These are phyloP conservation scores for Suhomyces sp. DNA, from an alignment of 805 yeast species.

Conservation along the genomic window DNA sequence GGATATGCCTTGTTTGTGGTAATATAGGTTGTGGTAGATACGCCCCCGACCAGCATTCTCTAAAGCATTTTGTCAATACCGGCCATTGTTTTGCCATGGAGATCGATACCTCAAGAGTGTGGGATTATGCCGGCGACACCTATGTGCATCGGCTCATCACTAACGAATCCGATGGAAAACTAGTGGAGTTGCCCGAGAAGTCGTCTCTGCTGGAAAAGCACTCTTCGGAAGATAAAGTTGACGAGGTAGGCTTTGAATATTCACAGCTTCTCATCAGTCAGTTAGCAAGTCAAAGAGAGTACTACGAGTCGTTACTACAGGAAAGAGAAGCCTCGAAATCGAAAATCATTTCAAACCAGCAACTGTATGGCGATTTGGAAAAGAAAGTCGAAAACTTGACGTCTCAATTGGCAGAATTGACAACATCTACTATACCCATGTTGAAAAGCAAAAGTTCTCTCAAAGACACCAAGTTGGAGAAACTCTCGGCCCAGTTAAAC, in stretches of 20 bases:
- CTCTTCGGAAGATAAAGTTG: conserved; percentile 37
- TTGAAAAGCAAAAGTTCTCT: conserved; percentile 28
- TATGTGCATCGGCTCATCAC: conserved; percentile 85
- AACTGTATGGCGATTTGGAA: conserved; percentile 21
- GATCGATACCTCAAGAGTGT: conserved; percentile 74
- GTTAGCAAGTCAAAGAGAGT: conserved; percentile 80
- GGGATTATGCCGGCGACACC: conserved; percentile 92
- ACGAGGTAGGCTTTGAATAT: conserved; percentile 70
- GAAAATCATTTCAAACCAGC: conserved; percentile 18
- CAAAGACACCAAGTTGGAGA: conserved; percentile 28
- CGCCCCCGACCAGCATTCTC: conserved; percentile 75
- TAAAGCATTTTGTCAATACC: conserved; percentile 71
- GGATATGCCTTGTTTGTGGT: conserved; percentile 92
- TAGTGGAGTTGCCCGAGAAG: conserved; percentile 66
- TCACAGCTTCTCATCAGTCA: conserved; percentile 76
- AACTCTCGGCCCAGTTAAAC: conserved; percentile 30
- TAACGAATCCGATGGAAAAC: conserved; percentile 83
- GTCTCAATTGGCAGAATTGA: conserved; percentile 20
- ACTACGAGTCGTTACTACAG: conserved; percentile 54
- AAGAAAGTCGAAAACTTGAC: conserved; percentile 27
- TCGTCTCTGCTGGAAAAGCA: conserved; percentile 4
- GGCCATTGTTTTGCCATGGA: conserved; percentile 94
- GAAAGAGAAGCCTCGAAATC: conserved; percentile 19
- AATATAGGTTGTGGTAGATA: conserved; percentile 91
- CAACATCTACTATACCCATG: conserved; percentile 29